Evolutionary conservation across 169 alveolate species (phyloP).

Genomic region (Eimeria maxima): DNA sequence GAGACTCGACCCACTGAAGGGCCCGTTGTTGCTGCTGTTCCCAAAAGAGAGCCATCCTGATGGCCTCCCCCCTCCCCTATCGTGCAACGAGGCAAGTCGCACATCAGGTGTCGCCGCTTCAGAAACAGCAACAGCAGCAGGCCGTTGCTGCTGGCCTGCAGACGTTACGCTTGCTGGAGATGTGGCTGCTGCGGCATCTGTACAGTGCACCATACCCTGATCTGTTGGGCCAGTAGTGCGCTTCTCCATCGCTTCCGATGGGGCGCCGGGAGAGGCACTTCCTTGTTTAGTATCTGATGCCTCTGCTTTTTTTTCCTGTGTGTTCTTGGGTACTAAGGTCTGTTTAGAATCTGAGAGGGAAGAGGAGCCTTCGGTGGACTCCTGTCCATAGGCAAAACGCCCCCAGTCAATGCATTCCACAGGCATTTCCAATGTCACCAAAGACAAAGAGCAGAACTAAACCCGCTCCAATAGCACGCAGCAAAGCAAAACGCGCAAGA

Average conservation of each 20-base stretch:
- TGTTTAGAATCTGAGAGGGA: neutral
- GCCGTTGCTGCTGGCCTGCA: neutral
- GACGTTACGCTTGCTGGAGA: neutral
- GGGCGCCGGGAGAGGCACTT: neutral
- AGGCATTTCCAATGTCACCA: conserved; percentile 1
- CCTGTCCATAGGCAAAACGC: conserved; percentile 50
- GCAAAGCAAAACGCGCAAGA: neutral
- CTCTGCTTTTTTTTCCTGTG: neutral
- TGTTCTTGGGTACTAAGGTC: neutral
- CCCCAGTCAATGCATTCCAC: conserved; percentile 59
- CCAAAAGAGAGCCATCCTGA: conserved; percentile 45
- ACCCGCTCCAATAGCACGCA: neutral
- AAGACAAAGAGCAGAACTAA: neutral
- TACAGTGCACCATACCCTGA: neutral
- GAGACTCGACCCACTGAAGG: conserved; percentile 17
- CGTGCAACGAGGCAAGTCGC: conserved; percentile 46
- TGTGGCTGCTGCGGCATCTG: conserved; percentile 6
- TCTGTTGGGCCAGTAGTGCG: neutral
- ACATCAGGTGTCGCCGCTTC: neutral
- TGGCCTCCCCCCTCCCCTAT: conserved; percentile 23
- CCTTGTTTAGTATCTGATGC: neutral
- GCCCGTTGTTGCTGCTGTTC: conserved; percentile 57
- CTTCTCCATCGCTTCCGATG: neutral
- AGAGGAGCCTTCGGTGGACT: conserved; percentile 4
- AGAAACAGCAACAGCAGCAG: neutral